A percentile compares a stretch with the other conserved stretches of the same genome.
Conservation (phyloP, 2,329 filamentous ascomycete species). For the Trichophyton rubrum region DNA sequence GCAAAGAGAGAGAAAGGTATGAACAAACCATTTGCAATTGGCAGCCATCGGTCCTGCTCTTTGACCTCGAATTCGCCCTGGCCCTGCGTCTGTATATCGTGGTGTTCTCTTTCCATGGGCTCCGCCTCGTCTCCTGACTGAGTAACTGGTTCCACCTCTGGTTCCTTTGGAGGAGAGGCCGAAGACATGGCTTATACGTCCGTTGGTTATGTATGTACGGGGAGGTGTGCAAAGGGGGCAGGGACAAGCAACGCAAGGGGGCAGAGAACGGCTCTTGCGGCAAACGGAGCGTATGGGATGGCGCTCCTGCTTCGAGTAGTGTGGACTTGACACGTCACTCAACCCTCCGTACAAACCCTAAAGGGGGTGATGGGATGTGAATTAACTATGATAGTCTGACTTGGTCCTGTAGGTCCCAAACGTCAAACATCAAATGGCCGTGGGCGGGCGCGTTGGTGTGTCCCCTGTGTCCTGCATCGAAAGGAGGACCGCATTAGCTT, state of each 20-base stretch:
- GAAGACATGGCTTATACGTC: constrained; percentile 76
- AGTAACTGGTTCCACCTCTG: constrained; percentile 78
- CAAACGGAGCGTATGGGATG: constrained; percentile 21
- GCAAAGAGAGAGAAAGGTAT: constrained; percentile 11
- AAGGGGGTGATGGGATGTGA: background rate
- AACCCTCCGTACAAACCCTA: constrained; percentile 1
- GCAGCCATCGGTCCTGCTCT: constrained; percentile 98
- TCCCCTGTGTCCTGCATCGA: background rate
- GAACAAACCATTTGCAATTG: constrained; percentile 98
- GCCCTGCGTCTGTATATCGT: constrained; percentile 61
- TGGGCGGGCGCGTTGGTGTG: background rate
- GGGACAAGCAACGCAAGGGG: constrained; percentile 19
- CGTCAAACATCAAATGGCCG: background rate
- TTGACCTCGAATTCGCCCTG: constrained; percentile 96
- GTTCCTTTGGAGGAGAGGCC: constrained; percentile 83
- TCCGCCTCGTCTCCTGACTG: constrained; percentile 85
- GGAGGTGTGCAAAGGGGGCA: constrained; percentile 8
- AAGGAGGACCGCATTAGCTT: background rate
- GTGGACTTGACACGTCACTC: constrained; percentile 30
- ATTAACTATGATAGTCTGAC: background rate
- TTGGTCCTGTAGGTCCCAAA: constrained; percentile 3
- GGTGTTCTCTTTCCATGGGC: constrained; percentile 62
- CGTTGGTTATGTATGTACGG: constrained; percentile 21
- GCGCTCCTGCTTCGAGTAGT: constrained; percentile 11
- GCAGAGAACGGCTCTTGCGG: constrained; percentile 16